Percentiles rank a stretch among this genome's conserved stretches.
Conservation (phyloP, 202 grass and related monocot species). For the Musa balbisiana region DNA sequence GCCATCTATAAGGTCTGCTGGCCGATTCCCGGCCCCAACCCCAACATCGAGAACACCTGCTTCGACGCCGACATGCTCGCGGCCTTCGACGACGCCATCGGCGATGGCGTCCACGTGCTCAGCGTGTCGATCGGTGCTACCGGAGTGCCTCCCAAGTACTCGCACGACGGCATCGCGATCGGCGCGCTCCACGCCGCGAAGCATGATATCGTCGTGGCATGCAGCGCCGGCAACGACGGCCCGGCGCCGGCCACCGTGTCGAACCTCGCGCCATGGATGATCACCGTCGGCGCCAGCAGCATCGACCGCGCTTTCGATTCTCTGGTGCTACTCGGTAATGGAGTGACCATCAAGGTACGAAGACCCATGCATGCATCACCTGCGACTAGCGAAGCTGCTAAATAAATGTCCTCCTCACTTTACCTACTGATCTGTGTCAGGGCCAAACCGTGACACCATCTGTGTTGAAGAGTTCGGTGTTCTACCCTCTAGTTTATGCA, state of each 20-base stretch:
- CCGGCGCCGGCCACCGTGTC: constrained; percentile 52
- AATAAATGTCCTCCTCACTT: too few relatives aligned
- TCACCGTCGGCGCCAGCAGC: constrained; percentile 87
- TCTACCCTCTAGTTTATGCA: constrained; percentile 61
- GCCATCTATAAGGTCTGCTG: constrained; percentile 93
- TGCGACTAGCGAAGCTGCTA: too few relatives aligned
- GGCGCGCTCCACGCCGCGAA: constrained; percentile 61
- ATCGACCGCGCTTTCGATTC: constrained; percentile 79
- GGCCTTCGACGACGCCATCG: constrained; percentile 87
- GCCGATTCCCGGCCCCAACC: constrained; percentile 84
- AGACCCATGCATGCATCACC: too few relatives aligned
- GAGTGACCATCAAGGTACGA: constrained; percentile 42
- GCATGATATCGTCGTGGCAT: constrained; percentile 61
- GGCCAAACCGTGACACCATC: constrained; percentile 75
- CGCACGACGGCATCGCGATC: constrained; percentile 59
- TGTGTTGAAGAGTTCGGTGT: constrained; percentile 25
- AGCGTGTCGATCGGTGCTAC: constrained; percentile 70
- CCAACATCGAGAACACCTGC: constrained; percentile 89
- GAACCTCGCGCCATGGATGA: constrained; percentile 89
- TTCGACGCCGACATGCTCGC: constrained; percentile 93
- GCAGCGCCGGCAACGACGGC: constrained; percentile 81
- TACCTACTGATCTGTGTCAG: constrained; percentile 22
- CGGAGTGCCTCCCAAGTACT: constrained; percentile 27
- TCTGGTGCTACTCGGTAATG: constrained; percentile 49
- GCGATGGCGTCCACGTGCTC: constrained; percentile 73